Conservation (phyloP, 495 filamentous ascomycete species). For the Pyrenula aspistea region DNA sequence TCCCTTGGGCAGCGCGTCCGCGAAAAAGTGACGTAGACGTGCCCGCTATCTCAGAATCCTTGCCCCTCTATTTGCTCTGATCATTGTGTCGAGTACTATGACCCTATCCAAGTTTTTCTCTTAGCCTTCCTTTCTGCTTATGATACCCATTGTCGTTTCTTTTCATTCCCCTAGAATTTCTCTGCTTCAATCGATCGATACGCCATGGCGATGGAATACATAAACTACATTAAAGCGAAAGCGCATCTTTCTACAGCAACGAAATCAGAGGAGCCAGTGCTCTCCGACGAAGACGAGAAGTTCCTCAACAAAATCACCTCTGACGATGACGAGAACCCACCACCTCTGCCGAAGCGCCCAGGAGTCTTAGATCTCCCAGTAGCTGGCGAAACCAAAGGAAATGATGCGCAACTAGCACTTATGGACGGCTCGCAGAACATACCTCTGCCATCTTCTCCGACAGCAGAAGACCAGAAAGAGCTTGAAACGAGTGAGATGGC, state of each 20-base stretch:
- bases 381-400: conserved; percentile 10
- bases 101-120: too few species aligned
- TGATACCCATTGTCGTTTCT: too few species aligned
- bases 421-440: conserved; percentile 19
- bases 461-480: conserved; percentile 24
- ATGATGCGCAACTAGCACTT: conserved; percentile 18
- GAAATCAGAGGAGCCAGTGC: conserved; percentile 31
- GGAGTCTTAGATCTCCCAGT: conserved; percentile 7
- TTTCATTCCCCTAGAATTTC: too few species aligned
- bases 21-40: neutral
- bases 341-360: conserved; percentile 10
- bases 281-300: conserved; percentile 42
- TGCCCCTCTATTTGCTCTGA: neutral
- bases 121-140: too few species aligned
- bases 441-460: conserved; percentile 26
- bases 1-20: neutral
- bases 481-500: conserved; percentile 15
- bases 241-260: conserved; percentile 17
- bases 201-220: conserved; percentile 27
- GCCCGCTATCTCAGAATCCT: neutral
- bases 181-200: too few species aligned
- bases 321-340: conserved; percentile 10
- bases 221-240: conserved; percentile 23
- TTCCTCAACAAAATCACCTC: conserved; percentile 38
- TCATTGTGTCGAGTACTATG: too few species aligned